A percentile compares a stretch with the other conserved stretches of the same genome.
Conservation (phyloP, 192 early-diverging fungal genomes). For the Obelidium mucronatum region DNA sequence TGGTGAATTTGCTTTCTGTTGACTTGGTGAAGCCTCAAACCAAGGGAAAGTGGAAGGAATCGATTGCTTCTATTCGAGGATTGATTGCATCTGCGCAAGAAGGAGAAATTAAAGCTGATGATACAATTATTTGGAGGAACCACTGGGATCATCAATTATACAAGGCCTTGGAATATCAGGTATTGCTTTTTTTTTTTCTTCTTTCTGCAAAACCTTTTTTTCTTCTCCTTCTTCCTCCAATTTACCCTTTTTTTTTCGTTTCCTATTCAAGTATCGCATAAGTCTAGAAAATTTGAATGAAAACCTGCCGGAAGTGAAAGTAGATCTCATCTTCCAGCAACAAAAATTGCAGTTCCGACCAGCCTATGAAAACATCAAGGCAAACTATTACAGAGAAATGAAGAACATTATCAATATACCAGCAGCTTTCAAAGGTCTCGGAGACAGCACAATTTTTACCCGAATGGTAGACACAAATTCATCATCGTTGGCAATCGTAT, state of each 20-base stretch:
- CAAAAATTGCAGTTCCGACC: constrained; percentile 62
- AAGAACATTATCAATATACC: constrained; percentile 69
- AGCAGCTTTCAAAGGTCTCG: constrained; percentile 53
- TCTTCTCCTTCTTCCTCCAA: too few species aligned
- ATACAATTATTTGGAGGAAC: constrained; percentile 58
- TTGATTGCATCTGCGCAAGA: constrained; percentile 51
- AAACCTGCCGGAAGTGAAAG: constrained; percentile 61
- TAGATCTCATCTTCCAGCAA: constrained; percentile 64
- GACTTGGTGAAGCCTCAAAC: constrained; percentile 58
- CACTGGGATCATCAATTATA: constrained; percentile 68
- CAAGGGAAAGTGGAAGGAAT: constrained; percentile 61
- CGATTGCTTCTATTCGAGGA: constrained; percentile 47
- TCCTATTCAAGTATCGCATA: constrained; percentile 49
- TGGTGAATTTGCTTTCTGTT: constrained; percentile 47
- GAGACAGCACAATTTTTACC: constrained; percentile 51
- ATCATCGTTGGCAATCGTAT: constrained; percentile 52
- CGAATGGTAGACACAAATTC: constrained; percentile 58
- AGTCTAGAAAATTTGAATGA: constrained; percentile 58
- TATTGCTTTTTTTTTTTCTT: not conserved
- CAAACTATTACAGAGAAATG: constrained; percentile 72
- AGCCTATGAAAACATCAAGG: constrained; percentile 64
- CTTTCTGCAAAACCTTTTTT: not conserved
- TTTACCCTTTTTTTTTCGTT: not conserved
- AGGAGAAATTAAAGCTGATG: constrained; percentile 40
- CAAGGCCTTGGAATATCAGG: constrained; percentile 59